Conservation (phyloP, 2,329 filamentous ascomycete genomes). For the Trichoderma endophyticum region DNA sequence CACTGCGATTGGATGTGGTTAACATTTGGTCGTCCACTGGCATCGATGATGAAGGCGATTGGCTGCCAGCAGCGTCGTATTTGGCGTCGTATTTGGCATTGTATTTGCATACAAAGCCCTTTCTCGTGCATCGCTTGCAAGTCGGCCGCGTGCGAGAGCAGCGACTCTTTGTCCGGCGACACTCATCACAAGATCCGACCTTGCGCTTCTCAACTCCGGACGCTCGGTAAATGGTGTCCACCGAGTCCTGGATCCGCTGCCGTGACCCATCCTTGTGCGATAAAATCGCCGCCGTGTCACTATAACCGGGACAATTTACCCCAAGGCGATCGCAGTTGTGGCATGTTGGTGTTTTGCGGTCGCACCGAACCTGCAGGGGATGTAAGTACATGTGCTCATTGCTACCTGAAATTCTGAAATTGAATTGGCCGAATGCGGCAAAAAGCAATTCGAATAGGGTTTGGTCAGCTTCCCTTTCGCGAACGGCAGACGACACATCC, state of each 20-base stretch:
- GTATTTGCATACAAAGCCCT: conserved; percentile 7
- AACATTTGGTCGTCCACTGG: neutral
- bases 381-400: neutral
- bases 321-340: conserved; percentile 9
- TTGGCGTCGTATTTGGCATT: conserved; percentile 7
- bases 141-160: conserved; percentile 4
- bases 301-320: conserved; percentile 10
- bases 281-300: neutral
- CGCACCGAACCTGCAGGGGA: conserved; percentile 8
- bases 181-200: conserved; percentile 7
- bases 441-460: neutral
- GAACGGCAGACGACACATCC: conserved; percentile 14
- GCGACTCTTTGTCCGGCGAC: conserved; percentile 9
- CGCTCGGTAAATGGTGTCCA: conserved; percentile 6
- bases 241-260: conserved; percentile 4
- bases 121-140: conserved; percentile 4
- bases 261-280: conserved; percentile 6
- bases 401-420: neutral
- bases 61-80: neutral
- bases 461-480: conserved; percentile 12
- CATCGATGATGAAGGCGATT: neutral
- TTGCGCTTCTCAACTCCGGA: conserved; percentile 12
- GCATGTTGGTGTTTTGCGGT: conserved; percentile 12
- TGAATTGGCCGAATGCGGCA: neutral
- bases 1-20: neutral